Conservation (phyloP, 208 protist genomes). For the Leishmania turanica region DNA sequence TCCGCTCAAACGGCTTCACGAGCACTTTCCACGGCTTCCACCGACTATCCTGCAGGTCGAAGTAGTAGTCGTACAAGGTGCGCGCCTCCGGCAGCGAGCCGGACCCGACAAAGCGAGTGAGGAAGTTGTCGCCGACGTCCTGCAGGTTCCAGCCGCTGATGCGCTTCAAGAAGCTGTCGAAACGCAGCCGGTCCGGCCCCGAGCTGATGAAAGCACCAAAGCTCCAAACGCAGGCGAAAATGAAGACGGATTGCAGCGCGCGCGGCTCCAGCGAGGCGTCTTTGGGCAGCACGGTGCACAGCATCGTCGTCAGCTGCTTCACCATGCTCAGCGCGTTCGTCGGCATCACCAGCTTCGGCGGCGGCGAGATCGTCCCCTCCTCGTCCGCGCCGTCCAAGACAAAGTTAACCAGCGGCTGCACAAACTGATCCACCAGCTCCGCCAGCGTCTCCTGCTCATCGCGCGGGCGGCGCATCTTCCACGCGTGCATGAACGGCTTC, state of each 20-base stretch:
- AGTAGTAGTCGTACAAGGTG: conserved; percentile 98
- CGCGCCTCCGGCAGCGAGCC: conserved; percentile 90
- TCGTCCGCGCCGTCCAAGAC: conserved; percentile 94
- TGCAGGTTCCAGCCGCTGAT: conserved; percentile 93
- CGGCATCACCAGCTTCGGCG: conserved; percentile 85
- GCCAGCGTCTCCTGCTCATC: conserved; percentile 93
- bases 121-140: conserved; percentile 90
- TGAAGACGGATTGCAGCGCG: conserved; percentile 95
- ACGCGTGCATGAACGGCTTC: conserved; percentile 94
- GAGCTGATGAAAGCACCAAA: conserved; percentile 92
- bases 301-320: conserved; percentile 93
- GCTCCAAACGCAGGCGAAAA: conserved; percentile 97
- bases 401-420: conserved; percentile 90
- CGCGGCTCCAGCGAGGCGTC: conserved; percentile 82
- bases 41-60: conserved; percentile 90
- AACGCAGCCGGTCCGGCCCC: conserved; percentile 81
- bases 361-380: conserved; percentile 56
- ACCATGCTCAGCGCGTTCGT: conserved; percentile 94
- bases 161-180: conserved; percentile 96
- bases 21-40: conserved; percentile 97
- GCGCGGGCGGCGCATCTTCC: conserved; percentile 84
- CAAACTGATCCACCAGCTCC: conserved; percentile 94
- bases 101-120: conserved; percentile 90
- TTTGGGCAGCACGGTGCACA: conserved; percentile 85
- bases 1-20: conserved; percentile 93